These are phyloP conservation scores for Phytopythium sindhum DNA, from an alignment of 352 stramenopile species.

Conservation along the genomic window DNA sequence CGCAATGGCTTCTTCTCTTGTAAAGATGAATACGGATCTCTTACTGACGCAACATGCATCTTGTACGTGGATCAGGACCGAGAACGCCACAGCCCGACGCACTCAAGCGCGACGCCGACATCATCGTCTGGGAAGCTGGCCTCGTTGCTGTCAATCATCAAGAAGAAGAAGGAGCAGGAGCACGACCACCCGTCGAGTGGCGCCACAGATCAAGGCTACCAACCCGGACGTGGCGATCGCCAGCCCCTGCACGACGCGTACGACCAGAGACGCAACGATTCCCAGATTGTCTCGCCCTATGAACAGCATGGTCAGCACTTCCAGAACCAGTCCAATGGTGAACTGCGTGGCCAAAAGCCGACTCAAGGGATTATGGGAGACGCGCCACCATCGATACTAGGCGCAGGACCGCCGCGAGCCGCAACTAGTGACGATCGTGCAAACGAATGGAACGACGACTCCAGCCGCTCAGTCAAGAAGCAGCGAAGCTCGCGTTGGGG, in stretches of 20 bases:
- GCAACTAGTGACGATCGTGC: conserved; percentile 13
- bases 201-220: conserved; percentile 8
- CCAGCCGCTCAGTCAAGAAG: conserved; percentile 46
- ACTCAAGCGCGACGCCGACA: conserved; percentile 17
- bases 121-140: conserved; percentile 56
- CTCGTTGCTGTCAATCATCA: conserved; percentile 79
- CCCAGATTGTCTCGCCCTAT: not conserved
- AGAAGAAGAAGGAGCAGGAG: conserved; percentile 70
- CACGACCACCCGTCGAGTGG: conserved; percentile 13
- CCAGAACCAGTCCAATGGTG: not conserved
- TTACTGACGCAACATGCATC: not conserved
- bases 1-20: not conserved
- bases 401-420: conserved; percentile 17
- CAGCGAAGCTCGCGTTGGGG: conserved; percentile 68
- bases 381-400: conserved; percentile 13
- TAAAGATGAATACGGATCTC: not conserved
- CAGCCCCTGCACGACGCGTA: not conserved
- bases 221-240: conserved; percentile 10
- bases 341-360: not conserved
- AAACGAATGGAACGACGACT: conserved; percentile 29
- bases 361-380: conserved; percentile 10
- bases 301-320: not conserved
- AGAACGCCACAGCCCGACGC: conserved; percentile 2
- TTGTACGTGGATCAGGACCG: not conserved
- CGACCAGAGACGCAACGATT: not conserved